A percentile compares a stretch with the other conserved stretches of the same genome.
These are phyloP conservation scores for Pseudocercospora fuligena DNA, from an alignment of 2,329 filamentous ascomycete genomes.

Conservation along the genomic window DNA sequence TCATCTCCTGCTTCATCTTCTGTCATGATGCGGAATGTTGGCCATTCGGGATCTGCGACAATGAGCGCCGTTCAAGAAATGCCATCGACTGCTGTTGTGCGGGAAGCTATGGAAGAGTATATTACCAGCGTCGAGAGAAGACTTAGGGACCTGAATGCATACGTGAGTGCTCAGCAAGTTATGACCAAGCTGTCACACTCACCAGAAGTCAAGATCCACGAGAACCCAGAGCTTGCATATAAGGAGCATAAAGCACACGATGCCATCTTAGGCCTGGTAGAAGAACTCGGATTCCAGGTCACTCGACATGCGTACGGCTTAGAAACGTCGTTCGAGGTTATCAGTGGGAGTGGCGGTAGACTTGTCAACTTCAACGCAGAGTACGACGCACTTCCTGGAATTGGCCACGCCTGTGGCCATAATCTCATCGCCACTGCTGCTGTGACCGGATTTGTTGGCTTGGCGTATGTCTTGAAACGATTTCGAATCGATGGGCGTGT, in stretches of 20 bases:
- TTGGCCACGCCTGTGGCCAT: constrained; percentile 49
- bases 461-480: constrained; percentile 32
- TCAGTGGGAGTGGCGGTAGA: constrained; percentile 46
- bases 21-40: not conserved
- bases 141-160: constrained; percentile 2
- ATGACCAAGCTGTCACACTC: not conserved
- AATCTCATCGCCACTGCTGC: constrained; percentile 31
- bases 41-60: not conserved
- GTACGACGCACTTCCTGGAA: constrained; percentile 41
- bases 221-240: constrained; percentile 15
- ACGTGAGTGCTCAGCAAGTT: not conserved
- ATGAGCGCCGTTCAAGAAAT: not conserved
- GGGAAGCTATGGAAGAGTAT: not conserved
- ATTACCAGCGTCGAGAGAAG: not conserved
- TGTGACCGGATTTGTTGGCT: constrained; percentile 24
- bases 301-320: constrained; percentile 49
- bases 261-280: constrained; percentile 2
- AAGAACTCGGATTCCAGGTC: not conserved
- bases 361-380: constrained; percentile 53
- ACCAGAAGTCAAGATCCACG: constrained; percentile 1
- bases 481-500: constrained; percentile 38
- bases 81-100: not conserved
- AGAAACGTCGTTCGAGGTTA: constrained; percentile 56
- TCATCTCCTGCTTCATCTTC: not conserved
- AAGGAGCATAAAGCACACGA: constrained; percentile 12